Percentiles rank a stretch among this genome's conserved stretches.
Evolutionary conservation across 306 rosid genomes (phyloP).

Genomic region (Prunus armeniaca): DNA sequence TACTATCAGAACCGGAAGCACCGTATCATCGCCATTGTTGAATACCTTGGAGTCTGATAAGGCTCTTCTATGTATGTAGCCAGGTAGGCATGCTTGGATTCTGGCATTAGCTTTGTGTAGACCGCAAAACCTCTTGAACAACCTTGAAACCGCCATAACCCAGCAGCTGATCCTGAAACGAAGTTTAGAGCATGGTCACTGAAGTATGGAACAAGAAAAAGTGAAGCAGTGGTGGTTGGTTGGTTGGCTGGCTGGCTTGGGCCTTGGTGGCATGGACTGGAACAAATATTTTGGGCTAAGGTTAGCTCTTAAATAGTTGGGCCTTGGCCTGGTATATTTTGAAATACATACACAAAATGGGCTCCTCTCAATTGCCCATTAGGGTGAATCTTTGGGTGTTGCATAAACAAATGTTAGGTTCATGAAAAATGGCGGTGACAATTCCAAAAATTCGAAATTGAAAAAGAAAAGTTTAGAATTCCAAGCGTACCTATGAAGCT

Average conservation of each 20-base stretch:
- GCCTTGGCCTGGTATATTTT: not conserved
- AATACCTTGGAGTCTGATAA: conserved; percentile 42
- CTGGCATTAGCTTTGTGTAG: conserved; percentile 27
- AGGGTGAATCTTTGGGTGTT: not conserved
- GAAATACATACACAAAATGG: too few species aligned
- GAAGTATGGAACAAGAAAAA: not conserved
- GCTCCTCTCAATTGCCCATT: not conserved
- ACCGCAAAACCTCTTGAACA: conserved; percentile 36
- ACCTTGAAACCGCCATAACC: conserved; percentile 49
- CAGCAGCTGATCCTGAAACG: conserved; percentile 14
- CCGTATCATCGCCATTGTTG: conserved; percentile 35
- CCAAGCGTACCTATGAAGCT: too few species aligned
- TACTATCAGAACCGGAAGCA: conserved; percentile 75
- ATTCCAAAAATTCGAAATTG: too few species aligned
- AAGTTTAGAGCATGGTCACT: conserved; percentile 12
- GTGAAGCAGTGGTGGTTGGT: not conserved
- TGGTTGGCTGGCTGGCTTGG: not conserved
- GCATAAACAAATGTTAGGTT: not conserved
- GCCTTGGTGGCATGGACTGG: not conserved
- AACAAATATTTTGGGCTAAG: not conserved
- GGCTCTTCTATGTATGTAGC: conserved; percentile 44
- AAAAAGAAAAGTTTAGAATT: too few species aligned
- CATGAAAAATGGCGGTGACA: too few species aligned
- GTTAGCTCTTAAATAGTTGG: not conserved
- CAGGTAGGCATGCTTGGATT: conserved; percentile 28